Percentiles rank a stretch among this genome's conserved stretches.
phyloP scores from a whole-genome alignment of 805 yeast genomes.

The Ogataea pilisensis region DNA sequence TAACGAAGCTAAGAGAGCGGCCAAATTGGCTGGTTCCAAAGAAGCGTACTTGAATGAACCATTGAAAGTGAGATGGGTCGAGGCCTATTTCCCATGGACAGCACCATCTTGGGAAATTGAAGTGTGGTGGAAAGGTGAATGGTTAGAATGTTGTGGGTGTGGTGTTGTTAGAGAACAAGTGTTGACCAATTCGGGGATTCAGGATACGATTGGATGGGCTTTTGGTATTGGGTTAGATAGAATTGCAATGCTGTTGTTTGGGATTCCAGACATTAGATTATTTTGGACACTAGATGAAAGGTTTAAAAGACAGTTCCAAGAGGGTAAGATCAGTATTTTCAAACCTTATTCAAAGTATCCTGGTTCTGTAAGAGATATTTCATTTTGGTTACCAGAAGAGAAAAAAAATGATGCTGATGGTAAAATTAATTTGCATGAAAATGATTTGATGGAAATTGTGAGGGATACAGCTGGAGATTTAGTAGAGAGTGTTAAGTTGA shows the following conservation, averaged over 20 bases:
- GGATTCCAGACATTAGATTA: slow-evolving; percentile 89
- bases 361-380: slow-evolving; percentile 77
- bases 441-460: slow-evolving; percentile 92
- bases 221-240: slow-evolving; percentile 95
- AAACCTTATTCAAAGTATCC: slow-evolving; percentile 91
- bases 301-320: slow-evolving; percentile 66
- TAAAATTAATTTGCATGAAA: slow-evolving; percentile 66
- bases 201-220: slow-evolving; percentile 86
- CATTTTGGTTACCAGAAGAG: slow-evolving; percentile 75
- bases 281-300: slow-evolving; percentile 87
- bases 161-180: slow-evolving; percentile 85
- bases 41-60: slow-evolving; percentile 62
- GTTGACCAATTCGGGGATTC: slow-evolving; percentile 64
- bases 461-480: slow-evolving; percentile 81
- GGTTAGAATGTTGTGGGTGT: slow-evolving; percentile 97
- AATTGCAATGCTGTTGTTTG: slow-evolving; percentile 92
- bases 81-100: slow-evolving; percentile 97
- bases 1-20: slow-evolving; percentile 61
- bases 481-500: slow-evolving; percentile 76
- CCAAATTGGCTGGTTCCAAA: slow-evolving; percentile 55
- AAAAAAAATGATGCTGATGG: slow-evolving; percentile 17
- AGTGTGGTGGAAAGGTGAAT: slow-evolving; percentile 97
- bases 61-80: slow-evolving; percentile 87
- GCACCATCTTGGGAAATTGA: slow-evolving; percentile 98
- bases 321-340: slow-evolving; percentile 65